Evolutionary conservation across 2,329 filamentous ascomycete species (phyloP), one percentile per base, ranked within the genome.

Genomic region (Stagonosporopsis rhizophila): DNA sequence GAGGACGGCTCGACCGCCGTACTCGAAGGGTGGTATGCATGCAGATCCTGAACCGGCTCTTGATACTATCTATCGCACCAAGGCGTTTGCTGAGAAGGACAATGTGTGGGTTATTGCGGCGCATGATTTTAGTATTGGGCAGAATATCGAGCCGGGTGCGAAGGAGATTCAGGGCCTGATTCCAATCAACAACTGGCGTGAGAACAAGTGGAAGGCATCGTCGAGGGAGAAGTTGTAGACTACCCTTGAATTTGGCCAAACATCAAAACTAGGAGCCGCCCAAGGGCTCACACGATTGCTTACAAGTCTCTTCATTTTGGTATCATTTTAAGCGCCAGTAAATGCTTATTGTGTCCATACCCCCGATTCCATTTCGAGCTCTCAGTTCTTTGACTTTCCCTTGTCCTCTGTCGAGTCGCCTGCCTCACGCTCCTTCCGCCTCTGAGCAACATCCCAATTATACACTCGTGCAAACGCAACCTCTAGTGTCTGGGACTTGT

Each of bases 401-500:
- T 69, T 73, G 53, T 77, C 76, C 48, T 76, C 77, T 73, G 80
- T 78, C 44, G 78, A 79, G 37, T 82, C 79, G 15, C 70, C 73
- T 8, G 60, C 66, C 35, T 89, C 87, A 76, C 92, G 95, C 59
- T 96, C 92, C 81, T 96, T 97, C 67, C 95, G 84, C 79, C 96
- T 91, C 81, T 96, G 91, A 39, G 94, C 91, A 4, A 99, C 92
- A 71, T 99, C 95, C 94, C 95, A 98, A 78, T 99, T 99, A 78
- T 99, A 98, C n/a, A 99, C 93, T 62, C 95, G 85, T 20, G 95
- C 95, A 37, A 94, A 92, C 4, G 95, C 95, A 30, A 99, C 95
- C 78, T 99, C 95, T 82, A 99, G 89, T 0, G 93, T 97, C 91
- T 96, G 61, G 41, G 22, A 54, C 7, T 56, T 20, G 63, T 68